Evolutionary conservation across 2,329 filamentous ascomycete genomes (phyloP).

Genomic region (Kalaharituber pfeilii): DNA sequence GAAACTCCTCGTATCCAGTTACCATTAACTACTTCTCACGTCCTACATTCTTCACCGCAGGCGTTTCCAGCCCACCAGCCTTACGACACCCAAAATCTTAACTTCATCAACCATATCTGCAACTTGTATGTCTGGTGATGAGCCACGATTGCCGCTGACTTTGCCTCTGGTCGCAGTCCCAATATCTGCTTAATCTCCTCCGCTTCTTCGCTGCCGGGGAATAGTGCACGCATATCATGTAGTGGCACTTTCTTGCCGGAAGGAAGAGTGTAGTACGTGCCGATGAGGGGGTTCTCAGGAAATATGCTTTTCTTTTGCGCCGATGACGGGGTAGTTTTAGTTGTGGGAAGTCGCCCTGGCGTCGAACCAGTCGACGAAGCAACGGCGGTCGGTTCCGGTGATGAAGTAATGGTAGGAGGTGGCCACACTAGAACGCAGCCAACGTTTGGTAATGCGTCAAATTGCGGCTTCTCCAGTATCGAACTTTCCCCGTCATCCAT

Average conservation of each 20-base stretch:
- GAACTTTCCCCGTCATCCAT: background rate
- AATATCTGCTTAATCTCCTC: background rate
- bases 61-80: too few species aligned
- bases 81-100: conserved; percentile 7
- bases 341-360: background rate
- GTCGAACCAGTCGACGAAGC: background rate
- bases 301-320: too few species aligned
- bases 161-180: background rate
- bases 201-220: background rate
- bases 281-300: too few species aligned
- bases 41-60: too few species aligned
- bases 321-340: too few species aligned
- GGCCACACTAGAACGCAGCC: background rate
- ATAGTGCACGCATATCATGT: background rate
- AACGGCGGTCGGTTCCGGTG: background rate
- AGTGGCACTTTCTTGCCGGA: background rate
- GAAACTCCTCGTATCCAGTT: too few species aligned
- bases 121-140: background rate
- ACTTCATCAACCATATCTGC: conserved; percentile 1
- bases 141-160: background rate
- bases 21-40: too few species aligned
- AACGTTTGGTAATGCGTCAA: too few species aligned
- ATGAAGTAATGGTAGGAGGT: too few species aligned
- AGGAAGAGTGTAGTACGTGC: background rate
- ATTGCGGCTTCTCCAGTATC: too few species aligned